phyloP scores from a whole-genome alignment of 306 rosid genomes.

The Abrus precatorius region DNA sequence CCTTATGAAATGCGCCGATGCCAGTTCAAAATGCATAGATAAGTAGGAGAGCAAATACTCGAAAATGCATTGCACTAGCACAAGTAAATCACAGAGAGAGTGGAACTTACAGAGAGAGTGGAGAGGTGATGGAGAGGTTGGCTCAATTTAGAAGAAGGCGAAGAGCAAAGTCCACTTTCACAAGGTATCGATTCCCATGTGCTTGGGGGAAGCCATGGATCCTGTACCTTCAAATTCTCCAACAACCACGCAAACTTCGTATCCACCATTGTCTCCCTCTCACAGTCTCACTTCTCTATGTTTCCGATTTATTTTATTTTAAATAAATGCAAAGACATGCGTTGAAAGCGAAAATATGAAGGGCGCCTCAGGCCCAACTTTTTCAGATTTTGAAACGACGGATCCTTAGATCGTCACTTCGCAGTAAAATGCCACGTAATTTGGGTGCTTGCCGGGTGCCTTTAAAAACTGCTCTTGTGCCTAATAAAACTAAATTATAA shows the following conservation, averaged over 20 bases:
- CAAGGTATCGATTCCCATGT: slow-evolving; percentile 83
- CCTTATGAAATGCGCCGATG: neutral
- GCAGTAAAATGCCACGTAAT: neutral
- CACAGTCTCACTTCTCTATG: neutral
- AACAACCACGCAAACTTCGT: slow-evolving; percentile 65
- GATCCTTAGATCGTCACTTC: neutral
- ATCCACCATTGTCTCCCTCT: slow-evolving; percentile 46
- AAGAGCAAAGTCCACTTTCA: slow-evolving; percentile 56
- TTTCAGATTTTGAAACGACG: neutral
- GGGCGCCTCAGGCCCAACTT: neutral
- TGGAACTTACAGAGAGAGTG: slow-evolving; percentile 74
- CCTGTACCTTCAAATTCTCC: slow-evolving; percentile 70
- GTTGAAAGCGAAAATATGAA: no score
- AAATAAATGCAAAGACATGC: no score
- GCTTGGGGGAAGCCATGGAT: slow-evolving; percentile 81
- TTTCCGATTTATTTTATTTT: neutral
- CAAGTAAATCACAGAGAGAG: neutral
- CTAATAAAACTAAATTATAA: no score
- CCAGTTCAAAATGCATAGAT: neutral
- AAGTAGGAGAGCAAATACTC: neutral
- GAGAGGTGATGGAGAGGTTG: slow-evolving; percentile 50
- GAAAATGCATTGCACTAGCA: neutral
- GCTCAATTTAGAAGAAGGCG: slow-evolving; percentile 46
- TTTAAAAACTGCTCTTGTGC: neutral
- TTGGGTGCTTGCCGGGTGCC: neutral